A percentile compares a stretch with the other conserved stretches of the same genome.
These are phyloP conservation scores for Cryphonectria radicalis DNA, from an alignment of 2,329 filamentous ascomycete genomes.

Conservation along the genomic window DNA sequence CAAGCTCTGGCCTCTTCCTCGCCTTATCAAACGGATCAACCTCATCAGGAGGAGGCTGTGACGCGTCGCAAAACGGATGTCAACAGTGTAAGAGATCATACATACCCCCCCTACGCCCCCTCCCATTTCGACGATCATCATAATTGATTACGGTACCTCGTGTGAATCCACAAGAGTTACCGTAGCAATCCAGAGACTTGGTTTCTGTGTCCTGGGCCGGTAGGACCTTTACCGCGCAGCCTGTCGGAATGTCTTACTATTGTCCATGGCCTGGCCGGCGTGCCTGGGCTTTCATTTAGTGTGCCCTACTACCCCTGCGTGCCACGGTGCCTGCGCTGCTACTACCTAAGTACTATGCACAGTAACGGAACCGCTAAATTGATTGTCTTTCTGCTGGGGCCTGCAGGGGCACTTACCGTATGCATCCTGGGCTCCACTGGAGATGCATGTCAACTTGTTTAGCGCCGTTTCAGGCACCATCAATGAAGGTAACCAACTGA, in stretches of 20 bases:
- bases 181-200: background rate
- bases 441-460: background rate
- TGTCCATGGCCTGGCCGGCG: background rate
- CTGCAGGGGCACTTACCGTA: conserved; percentile 1
- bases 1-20: background rate
- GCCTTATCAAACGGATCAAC: background rate
- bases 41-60: background rate
- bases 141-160: background rate
- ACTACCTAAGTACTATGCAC: too few relatives aligned
- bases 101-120: background rate
- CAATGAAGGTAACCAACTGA: background rate
- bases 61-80: background rate
- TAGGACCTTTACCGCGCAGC: too few relatives aligned
- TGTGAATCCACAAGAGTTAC: background rate
- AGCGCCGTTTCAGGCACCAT: conserved; percentile 6
- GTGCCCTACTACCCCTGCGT: background rate
- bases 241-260: background rate
- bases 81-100: background rate
- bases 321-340: too few relatives aligned
- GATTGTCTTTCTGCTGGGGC: background rate
- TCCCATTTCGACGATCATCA: background rate
- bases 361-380: too few relatives aligned
- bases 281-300: background rate
- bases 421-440: background rate
- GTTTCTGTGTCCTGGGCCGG: background rate